Evolutionary conservation across 345 rosid genomes (phyloP), one percentile per base, ranked within the genome.

Genomic region (Laguncularia racemosa): DNA sequence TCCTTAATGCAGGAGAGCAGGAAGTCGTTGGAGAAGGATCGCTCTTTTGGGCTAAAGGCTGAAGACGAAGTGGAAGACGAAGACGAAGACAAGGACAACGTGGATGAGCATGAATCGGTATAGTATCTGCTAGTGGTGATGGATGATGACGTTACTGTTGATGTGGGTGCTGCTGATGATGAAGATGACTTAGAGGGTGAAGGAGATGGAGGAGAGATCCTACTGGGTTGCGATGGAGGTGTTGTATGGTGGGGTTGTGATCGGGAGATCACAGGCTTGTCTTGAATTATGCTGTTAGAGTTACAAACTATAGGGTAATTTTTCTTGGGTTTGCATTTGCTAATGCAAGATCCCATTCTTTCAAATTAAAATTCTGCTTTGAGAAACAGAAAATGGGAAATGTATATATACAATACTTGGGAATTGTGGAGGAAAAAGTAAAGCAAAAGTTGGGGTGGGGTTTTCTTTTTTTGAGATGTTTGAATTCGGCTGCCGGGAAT

Each of bases 11-110:
- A 88, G 6, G 96, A 78, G 72, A 81, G 76, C 69, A 91, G 71
- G 62, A 84, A 88, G 68, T 88, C 95, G 17, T 86, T 86, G 44
- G 96, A 86, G 67, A 91, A 91, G 16, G 92, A 82, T 21, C 95
- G 59, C 7, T 84, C 95, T 53, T 80, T 91, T 0, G 81, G 71
- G 67, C 55, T 79, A 46, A 69, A 61, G 61, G 59, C 57, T 0
- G 86, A 78, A 44, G 77, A 58, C 6, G 81, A 49, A 3, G 61
- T 51, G 2, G 65, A 55, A n/a, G 19, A 44, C 33, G 56, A 65
- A 7, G 43, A 57, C 5, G 61, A 64, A 2, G 70, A 59, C 16
- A 86, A 79, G 67, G 76, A 72, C 45, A 83, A 70, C 46, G 71
- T 58, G 44, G 66, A 58, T 2, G 61, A 33, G 18, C 61, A 46